Percentiles rank a stretch among this genome's conserved stretches.
phyloP scores from a whole-genome alignment of 78 protist genomes.

The Tieghemostelium lacteum region DNA sequence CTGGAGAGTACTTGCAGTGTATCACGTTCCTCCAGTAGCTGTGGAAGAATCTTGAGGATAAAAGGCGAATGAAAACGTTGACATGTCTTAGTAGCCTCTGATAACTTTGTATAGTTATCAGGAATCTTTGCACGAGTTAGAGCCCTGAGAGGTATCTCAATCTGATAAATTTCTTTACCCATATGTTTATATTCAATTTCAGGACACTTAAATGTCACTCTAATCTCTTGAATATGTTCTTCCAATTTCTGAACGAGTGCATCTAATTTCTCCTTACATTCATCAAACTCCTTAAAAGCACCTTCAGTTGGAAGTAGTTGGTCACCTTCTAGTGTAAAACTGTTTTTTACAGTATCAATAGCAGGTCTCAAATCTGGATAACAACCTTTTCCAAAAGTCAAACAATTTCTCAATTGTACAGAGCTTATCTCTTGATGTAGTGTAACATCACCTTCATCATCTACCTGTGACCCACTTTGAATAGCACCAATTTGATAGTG shows the following conservation, averaged over 20 bases:
- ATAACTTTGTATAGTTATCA: neutral
- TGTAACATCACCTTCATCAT: neutral
- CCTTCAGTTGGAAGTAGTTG: slow-evolving; percentile 27
- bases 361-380: slow-evolving; percentile 26
- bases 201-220: neutral
- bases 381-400: neutral
- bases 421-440: slow-evolving; percentile 9
- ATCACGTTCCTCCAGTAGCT: slow-evolving; percentile 52
- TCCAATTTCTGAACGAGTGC: slow-evolving; percentile 6
- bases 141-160: slow-evolving; percentile 13
- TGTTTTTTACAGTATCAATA: neutral
- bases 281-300: slow-evolving; percentile 32
- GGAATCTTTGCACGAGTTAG: neutral
- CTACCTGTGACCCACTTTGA: no score
- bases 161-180: slow-evolving; percentile 69
- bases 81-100: neutral
- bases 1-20: slow-evolving; percentile 6
- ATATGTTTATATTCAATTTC: slow-evolving; percentile 30
- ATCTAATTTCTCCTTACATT: neutral
- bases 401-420: neutral
- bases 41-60: slow-evolving; percentile 1
- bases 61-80: slow-evolving; percentile 55
- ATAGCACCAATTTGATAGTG: neutral
- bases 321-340: neutral
- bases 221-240: slow-evolving; percentile 20